Evolutionary conservation across 169 alveolate genomes (phyloP).

Genomic region (Eimeria sp.): DNA sequence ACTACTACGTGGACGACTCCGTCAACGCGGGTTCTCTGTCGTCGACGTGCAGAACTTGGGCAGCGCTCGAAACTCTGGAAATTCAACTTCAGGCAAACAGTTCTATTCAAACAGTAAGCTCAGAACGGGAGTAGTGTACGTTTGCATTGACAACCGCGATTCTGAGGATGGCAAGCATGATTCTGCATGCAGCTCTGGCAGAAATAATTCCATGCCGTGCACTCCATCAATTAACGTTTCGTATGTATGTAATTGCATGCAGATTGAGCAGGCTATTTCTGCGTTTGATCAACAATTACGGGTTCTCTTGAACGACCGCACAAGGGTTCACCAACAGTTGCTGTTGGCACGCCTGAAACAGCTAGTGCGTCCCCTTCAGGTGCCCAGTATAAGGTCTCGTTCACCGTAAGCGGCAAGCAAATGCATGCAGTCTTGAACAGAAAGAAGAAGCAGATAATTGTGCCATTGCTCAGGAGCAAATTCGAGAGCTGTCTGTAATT

Average conservation of each 20-base stretch:
- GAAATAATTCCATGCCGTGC: neutral
- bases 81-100: constrained; percentile 11
- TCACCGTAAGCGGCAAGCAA: neutral
- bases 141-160: neutral
- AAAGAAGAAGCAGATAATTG: neutral
- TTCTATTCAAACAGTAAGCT: constrained; percentile 4
- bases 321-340: constrained; percentile 41
- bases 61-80: constrained; percentile 10
- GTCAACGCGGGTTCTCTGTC: neutral
- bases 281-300: constrained; percentile 42
- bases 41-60: neutral
- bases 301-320: constrained; percentile 24
- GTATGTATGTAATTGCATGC: neutral
- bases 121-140: neutral
- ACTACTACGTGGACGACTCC: constrained; percentile 22
- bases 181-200: neutral
- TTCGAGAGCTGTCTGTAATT: constrained; percentile 42
- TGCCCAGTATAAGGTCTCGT: neutral
- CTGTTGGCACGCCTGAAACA: constrained; percentile 70
- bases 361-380: neutral
- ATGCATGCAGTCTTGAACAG: neutral
- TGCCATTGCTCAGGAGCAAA: constrained; percentile 36
- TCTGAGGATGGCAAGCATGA: neutral
- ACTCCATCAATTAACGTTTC: neutral
- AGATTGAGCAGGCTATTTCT: neutral